Percentiles rank a stretch among this genome's conserved stretches.
These are phyloP conservation scores for Kalanchoe fedtschenkoi DNA, from an alignment of 164 flowering plant species.

Conservation along the genomic window DNA sequence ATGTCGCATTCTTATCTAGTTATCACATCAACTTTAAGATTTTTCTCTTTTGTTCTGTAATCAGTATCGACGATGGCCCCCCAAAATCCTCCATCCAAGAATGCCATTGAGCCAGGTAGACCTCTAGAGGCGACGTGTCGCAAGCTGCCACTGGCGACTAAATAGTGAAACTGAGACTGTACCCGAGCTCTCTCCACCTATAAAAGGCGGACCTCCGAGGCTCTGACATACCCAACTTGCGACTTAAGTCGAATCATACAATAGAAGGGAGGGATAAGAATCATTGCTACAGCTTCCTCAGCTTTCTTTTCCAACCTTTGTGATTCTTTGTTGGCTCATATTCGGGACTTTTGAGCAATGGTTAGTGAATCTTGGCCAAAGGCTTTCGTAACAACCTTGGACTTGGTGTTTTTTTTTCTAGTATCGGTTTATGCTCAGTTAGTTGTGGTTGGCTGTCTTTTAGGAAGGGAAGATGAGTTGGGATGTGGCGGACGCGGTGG, in stretches of 20 bases:
- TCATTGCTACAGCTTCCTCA: neutral
- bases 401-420: too few relatives aligned
- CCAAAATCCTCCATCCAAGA: neutral
- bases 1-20: neutral
- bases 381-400: neutral
- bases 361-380: neutral
- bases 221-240: neutral
- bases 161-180: too few relatives aligned
- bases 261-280: neutral
- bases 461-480: constrained; percentile 45
- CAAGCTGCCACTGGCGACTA: neutral
- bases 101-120: neutral
- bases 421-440: neutral
- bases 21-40: neutral
- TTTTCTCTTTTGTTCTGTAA: neutral
- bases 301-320: constrained; percentile 4
- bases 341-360: neutral
- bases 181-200: neutral
- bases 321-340: neutral
- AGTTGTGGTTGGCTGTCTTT: neutral
- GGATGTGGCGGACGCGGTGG: constrained; percentile 56
- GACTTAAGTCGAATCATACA: neutral
- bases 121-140: neutral
- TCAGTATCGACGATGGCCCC: neutral
- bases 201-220: neutral